Evolutionary conservation across 2,329 filamentous ascomycete species (phyloP).

Genomic region (Calonectria crousiana): DNA sequence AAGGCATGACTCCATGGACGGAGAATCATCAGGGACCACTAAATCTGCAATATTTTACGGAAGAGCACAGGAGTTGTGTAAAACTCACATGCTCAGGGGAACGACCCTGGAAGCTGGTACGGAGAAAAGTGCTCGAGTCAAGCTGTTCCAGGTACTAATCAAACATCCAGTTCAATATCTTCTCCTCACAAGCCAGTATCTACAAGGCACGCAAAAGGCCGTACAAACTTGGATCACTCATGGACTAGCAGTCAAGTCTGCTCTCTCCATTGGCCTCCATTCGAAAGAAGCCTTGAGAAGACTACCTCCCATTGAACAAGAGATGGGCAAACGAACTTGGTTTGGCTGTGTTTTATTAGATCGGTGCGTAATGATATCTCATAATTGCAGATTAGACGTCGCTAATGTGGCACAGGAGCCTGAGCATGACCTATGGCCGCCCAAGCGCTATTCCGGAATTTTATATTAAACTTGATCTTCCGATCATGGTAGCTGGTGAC

Average conservation of each 20-base stretch:
- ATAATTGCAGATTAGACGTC: not conserved
- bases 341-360: constrained; percentile 34
- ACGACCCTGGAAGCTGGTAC: constrained; percentile 57
- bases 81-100: constrained; percentile 53
- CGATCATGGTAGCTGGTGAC: not conserved
- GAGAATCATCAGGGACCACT: constrained; percentile 42
- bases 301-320: constrained; percentile 56
- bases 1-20: constrained; percentile 35
- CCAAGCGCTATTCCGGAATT: constrained; percentile 31
- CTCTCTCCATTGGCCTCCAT: constrained; percentile 64
- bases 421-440: constrained; percentile 29
- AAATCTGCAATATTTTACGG: constrained; percentile 60
- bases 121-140: not conserved
- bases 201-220: constrained; percentile 66
- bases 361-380: constrained; percentile 10
- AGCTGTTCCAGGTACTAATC: not conserved
- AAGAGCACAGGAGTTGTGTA: constrained; percentile 57
- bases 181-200: constrained; percentile 62
- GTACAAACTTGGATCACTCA: constrained; percentile 67
- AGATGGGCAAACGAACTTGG: constrained; percentile 63
- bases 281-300: constrained; percentile 51
- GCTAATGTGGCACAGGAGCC: not conserved
- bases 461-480: constrained; percentile 26
- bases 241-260: constrained; percentile 63
- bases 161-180: constrained; percentile 57